Conservation (phyloP, 2,329 filamentous ascomycete genomes). For the Fusarium coffeatum region DNA sequence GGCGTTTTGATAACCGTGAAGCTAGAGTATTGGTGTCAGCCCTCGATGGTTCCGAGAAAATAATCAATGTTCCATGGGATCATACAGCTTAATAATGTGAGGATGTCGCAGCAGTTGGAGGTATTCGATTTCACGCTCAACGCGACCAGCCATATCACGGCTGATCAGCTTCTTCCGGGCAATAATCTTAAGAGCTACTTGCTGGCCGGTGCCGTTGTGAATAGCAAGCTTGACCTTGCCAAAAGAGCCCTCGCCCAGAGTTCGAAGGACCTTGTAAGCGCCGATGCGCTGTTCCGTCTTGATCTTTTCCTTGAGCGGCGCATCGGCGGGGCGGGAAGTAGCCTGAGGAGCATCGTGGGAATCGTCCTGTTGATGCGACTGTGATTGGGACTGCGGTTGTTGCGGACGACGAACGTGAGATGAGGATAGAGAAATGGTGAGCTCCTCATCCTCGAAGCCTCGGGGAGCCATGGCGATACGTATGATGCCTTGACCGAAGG, state of each 20-base stretch:
- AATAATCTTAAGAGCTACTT: constrained; percentile 98
- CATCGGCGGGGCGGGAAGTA: constrained; percentile 49
- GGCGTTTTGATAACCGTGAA: constrained; percentile 97
- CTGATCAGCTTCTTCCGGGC: constrained; percentile 95
- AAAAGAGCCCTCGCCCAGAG: constrained; percentile 95
- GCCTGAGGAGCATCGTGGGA: constrained; percentile 43
- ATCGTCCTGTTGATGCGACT: constrained; percentile 42
- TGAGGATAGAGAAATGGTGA: constrained; percentile 79
- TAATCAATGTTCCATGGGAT: not conserved
- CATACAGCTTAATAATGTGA: constrained; percentile 97
- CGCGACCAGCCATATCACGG: constrained; percentile 95
- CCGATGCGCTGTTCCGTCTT: constrained; percentile 86
- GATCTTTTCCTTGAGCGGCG: constrained; percentile 57
- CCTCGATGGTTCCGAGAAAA: not conserved
- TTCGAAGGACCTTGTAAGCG: constrained; percentile 90
- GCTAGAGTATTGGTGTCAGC: constrained; percentile 56
- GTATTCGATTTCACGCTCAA: constrained; percentile 98
- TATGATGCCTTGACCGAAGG: constrained; percentile 30
- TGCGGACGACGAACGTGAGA: constrained; percentile 69
- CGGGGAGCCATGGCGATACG: constrained; percentile 60
- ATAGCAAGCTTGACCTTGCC: constrained; percentile 98
- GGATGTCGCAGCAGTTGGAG: constrained; percentile 94
- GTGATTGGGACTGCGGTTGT: constrained; percentile 46
- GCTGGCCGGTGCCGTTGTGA: constrained; percentile 90
- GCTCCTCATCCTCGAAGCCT: constrained; percentile 82